phyloP scores from a whole-genome alignment of 495 filamentous ascomycete species.

The Corynascus novoguineensis region DNA sequence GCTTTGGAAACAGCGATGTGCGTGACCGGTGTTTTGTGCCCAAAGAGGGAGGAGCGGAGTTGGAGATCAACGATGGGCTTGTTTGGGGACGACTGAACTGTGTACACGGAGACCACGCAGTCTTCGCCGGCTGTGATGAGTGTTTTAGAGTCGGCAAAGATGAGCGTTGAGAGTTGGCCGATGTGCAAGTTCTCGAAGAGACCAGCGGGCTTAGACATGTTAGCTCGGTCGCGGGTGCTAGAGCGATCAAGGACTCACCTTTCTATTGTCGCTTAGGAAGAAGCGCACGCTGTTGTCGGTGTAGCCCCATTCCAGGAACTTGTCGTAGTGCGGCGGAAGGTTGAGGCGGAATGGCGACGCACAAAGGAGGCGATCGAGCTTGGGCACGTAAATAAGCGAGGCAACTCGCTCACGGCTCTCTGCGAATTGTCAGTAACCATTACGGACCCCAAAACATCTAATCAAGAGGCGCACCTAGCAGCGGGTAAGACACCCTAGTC shows the following conservation, averaged over 20 bases:
- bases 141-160: constrained; percentile 83
- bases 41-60: constrained; percentile 77
- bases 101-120: constrained; percentile 83
- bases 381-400: constrained; percentile 69
- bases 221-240: neutral
- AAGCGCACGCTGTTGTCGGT: constrained; percentile 89
- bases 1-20: constrained; percentile 77
- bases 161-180: constrained; percentile 72
- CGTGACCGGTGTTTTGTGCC: constrained; percentile 76
- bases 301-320: constrained; percentile 94
- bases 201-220: constrained; percentile 51
- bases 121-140: constrained; percentile 87
- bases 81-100: constrained; percentile 46
- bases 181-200: constrained; percentile 91
- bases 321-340: constrained; percentile 79
- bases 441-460: neutral
- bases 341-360: constrained; percentile 78
- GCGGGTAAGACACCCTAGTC: constrained; percentile 72
- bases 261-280: constrained; percentile 71
- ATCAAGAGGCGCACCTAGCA: constrained; percentile 48
- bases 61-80: constrained; percentile 71
- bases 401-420: constrained; percentile 76
- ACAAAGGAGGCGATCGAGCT: constrained; percentile 77
- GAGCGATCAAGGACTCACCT: constrained; percentile 33
- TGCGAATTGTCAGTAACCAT: constrained; percentile 23